Evolutionary conservation across 2,329 filamentous ascomycete species (phyloP), one percentile per base, ranked within the genome.

Genomic region (Escovopsis weberi): DNA sequence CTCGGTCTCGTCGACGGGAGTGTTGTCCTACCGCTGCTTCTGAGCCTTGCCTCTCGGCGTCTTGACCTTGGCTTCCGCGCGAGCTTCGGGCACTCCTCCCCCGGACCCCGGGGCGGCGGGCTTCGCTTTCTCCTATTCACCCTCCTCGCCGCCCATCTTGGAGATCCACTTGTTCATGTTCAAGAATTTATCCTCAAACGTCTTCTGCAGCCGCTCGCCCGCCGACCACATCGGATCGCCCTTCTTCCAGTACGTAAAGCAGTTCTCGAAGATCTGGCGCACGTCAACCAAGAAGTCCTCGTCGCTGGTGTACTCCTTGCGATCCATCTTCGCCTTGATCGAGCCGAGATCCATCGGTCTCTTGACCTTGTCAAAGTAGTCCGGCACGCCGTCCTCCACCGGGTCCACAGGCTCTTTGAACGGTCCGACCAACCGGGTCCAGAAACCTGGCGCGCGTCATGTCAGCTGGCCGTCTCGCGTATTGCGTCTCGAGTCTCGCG

Each of bases 371-470:
- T 73, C 66, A 19, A 76, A 60, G 56, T 80, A 80, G 53, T 79
- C 74, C 2, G 74, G 75, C 2, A 78, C 72, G 15, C 69, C 70
- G 48, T 80, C 74, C 33, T 66, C 62, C 3, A 59, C 53, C 1
- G 75, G 75, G 44, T 75, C 67, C 6, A 80, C 75, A 0, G 75
- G 69, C 23, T 78, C 68, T 37, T 68, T 69, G 57, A 80, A 80
- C 0, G 74, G 73, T 0, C 74, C 74, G 3, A 80, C 75, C 0
- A 79, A 65, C n/a, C 75, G 71, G 0, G 76, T 80, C 76, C 76
- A 80, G 55, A 76, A 32, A 6, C 76, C 75, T 77, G 41, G 23
- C 2, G 12, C 11, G 8, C 8, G 11, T 32, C 28, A 32, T 11
- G 28, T 9, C 28, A 32, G 28, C 28, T 11, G 8, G 8, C 8